Base-by-base conservation (phyloP, 495 filamentous ascomycete species). In the Jackrogersella minutella region DNA sequence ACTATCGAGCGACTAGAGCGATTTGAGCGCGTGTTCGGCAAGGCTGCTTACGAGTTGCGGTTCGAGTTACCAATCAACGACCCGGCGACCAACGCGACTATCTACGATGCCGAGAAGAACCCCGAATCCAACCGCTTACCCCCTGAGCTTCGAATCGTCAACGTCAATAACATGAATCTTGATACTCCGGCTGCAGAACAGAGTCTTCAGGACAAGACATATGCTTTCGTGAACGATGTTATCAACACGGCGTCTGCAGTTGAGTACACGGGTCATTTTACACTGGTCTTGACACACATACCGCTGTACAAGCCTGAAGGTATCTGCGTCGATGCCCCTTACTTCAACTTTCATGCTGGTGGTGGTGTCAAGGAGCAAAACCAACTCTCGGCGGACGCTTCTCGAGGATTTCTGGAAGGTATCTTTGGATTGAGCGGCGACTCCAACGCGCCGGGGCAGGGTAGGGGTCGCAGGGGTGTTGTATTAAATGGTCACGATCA, bases 401-500 rank as follows among this genome's bases (percentile, higher is more conserved):
- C 86, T 57, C 83, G 81, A 28, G 85, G 85, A 0, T 86, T 97
- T 19, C 76, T 97, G 13, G 87, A 91, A 72, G 89, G 91, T 0
- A 84, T 97, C 8, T 93, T 91, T 65, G 92, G 93, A 2, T 84
- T 93, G 73, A 91, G 79, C 64, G 86, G 86, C 0, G 82, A 89
- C 26, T 62, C 73, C 11, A 72, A 79, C 37, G 86, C 84, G 0
- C 76, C 82, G 2, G 83, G 76, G 9, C 71, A 76, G 9, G 91
- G 90, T 3, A 73, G 74, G 30, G 91, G 91, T 2, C 79, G 89
- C 13, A 71, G 63, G 10, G 88, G 86, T 9, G 72, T 98, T 8
- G 86, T 99, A 10, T 77, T 99, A 4, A 97, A 92, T 11, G 95
- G 95, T 0, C 95, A 99, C 69, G 95, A 99, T 70, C 95, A 99